Evolutionary conservation across 73 alveolate genomes (phyloP).

Genomic region (Paramecium tetraurelia): DNA sequence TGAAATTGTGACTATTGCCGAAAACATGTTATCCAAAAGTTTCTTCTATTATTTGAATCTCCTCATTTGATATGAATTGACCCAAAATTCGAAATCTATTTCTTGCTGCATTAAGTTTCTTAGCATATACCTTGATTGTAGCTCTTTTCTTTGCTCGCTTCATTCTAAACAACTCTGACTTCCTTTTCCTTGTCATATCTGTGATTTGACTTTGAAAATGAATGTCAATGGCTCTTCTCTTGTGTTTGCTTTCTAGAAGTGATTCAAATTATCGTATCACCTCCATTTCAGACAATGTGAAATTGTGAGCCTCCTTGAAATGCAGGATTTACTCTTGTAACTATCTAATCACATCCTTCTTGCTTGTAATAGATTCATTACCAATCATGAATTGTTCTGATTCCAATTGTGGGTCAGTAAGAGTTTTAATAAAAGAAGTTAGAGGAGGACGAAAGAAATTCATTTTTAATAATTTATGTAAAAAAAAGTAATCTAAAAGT

Average conservation of each 20-base stretch:
- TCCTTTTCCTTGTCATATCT: neutral
- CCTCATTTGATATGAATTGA: neutral
- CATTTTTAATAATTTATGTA: neutral
- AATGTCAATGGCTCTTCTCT: neutral
- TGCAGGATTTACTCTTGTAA: neutral
- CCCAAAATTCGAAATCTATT: neutral
- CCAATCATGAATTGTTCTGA: neutral
- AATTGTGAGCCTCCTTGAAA: neutral
- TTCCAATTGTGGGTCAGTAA: neutral
- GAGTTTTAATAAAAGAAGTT: neutral
- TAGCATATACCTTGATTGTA: neutral
- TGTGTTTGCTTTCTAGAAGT: neutral
- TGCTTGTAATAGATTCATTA: neutral
- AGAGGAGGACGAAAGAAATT: constrained; percentile 7
- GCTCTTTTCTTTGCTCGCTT: neutral
- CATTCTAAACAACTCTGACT: neutral
- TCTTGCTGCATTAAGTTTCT: neutral
- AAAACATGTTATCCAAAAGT: constrained; percentile 30
- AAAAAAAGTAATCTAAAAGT: neutral
- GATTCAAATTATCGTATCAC: neutral
- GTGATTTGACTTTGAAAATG: neutral
- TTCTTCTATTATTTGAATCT: neutral
- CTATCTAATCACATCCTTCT: neutral
- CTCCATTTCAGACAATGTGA: neutral
- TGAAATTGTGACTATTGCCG: neutral